Conservation (phyloP, 2,329 filamentous ascomycete species). For the Ophiocordyceps australis region DNA sequence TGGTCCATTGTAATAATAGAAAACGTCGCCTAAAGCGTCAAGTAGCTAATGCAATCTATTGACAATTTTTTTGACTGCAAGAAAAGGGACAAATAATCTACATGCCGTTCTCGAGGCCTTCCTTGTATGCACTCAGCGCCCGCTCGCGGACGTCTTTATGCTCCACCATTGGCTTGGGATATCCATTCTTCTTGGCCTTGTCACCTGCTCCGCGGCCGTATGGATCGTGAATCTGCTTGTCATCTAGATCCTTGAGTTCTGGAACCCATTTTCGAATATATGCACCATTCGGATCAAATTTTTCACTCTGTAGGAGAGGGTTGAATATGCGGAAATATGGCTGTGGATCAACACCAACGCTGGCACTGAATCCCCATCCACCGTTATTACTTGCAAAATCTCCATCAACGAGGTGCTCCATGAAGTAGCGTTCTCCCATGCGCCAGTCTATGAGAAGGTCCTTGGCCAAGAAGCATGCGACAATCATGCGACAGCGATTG, state of each 20-base stretch:
- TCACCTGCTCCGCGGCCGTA: conserved; percentile 45
- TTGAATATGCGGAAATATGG: conserved; percentile 90
- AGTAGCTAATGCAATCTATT: background rate
- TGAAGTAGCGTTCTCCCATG: conserved; percentile 65
- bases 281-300: conserved; percentile 60
- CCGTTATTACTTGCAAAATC: conserved; percentile 66
- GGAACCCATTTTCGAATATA: conserved; percentile 75
- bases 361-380: conserved; percentile 38
- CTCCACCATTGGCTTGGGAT: conserved; percentile 57
- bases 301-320: conserved; percentile 67
- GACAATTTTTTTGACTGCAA: background rate
- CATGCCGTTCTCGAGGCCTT: conserved; percentile 14
- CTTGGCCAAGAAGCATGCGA: conserved; percentile 64
- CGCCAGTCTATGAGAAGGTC: conserved; percentile 73
- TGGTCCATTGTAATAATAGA: no score
- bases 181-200: conserved; percentile 46
- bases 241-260: conserved; percentile 46
- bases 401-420: conserved; percentile 63
- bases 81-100: background rate
- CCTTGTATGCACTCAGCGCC: conserved; percentile 54
- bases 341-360: conserved; percentile 64
- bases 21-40: no score
- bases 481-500: conserved; percentile 72
- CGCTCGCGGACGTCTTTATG: conserved; percentile 52
- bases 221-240: conserved; percentile 64